phyloP scores from a whole-genome alignment of 768 basidiomycete genomes.

The Termitomyces sp. region DNA sequence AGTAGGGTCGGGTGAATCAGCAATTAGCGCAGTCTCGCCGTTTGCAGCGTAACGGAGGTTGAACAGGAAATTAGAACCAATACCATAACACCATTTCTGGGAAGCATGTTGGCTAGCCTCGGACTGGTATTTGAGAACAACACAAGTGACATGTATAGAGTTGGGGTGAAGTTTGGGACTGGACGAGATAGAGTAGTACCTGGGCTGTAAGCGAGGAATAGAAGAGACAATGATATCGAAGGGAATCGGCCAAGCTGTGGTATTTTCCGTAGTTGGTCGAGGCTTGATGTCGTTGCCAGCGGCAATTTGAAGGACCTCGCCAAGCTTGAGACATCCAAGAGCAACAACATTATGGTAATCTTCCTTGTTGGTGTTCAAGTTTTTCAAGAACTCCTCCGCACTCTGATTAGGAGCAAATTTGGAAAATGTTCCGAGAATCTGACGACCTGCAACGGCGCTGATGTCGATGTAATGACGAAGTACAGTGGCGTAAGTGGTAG shows the following conservation, averaged over 20 bases:
- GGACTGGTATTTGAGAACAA: constrained; percentile 91
- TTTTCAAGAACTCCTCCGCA: constrained; percentile 68
- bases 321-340: constrained; percentile 84
- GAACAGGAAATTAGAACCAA: constrained; percentile 92
- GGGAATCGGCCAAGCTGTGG: constrained; percentile 85
- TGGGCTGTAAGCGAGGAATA: constrained; percentile 90
- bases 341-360: constrained; percentile 73
- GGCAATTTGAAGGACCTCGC: constrained; percentile 88
- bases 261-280: constrained; percentile 62
- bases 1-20: constrained; percentile 27
- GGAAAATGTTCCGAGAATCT: constrained; percentile 81
- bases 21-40: constrained; percentile 44
- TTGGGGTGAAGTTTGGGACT: constrained; percentile 90
- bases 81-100: constrained; percentile 75
- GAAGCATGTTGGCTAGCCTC: constrained; percentile 43
- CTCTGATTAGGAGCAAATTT: constrained; percentile 83
- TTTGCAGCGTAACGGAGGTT: constrained; percentile 80
- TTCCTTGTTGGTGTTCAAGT: constrained; percentile 83
- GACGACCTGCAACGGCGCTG: constrained; percentile 90
- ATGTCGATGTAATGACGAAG: constrained; percentile 97
- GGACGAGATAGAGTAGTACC: constrained; percentile 98
- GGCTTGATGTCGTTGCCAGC: constrained; percentile 68
- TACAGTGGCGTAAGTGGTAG: constrained; percentile 89
- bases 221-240: constrained; percentile 96
- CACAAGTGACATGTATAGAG: constrained; percentile 89